Evolutionary conservation across 345 rosid species (phyloP), one percentile per base, ranked within the genome.

Genomic region (Populus davidiana): DNA sequence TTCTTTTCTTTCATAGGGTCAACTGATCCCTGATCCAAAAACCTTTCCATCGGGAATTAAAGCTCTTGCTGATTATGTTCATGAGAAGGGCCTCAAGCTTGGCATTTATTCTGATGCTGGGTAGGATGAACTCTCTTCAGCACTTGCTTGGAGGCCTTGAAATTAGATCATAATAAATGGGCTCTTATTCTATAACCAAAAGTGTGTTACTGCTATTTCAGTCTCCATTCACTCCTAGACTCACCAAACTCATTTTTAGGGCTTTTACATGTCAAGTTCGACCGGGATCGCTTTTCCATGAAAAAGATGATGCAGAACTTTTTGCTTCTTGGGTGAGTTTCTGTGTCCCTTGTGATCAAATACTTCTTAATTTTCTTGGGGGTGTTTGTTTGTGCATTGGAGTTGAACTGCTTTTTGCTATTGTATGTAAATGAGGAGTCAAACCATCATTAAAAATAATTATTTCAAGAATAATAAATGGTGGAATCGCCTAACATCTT

Each of bases 101-200:
- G 99, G 99, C 78, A 91, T 96, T 75, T 96, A 96, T 84, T 93
- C 98, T 25, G 98, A 93, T 90, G 99, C 99, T 67, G 99, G 99
- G 99, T 96, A 90, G 52, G 97, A 85, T 81, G 75, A 74, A 72
- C 69, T 79, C 52, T 83, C 72, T 81, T 67, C 69, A 31, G 54
- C 76, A 27, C 39, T 68, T 59, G 33, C 23, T 27, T 69, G 68
- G 72, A 72, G 80, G 62, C 47, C 59, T 35, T 65, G 66, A 72
- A 75, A 65, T 84, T 75, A 52, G 78, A 82, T 65, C 39, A 74
- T 39, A n/a, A 72, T 21, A 38, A 69, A 65, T 52, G 43, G 49
- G 78, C 68, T 27, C 16, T n/a, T 80, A 16, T 49, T 74, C 27
- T 25, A 73, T 65, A 31, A 67, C 17, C 8, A 8, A 25, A 65